These are phyloP conservation scores for Avena sativa DNA, from an alignment of 176 grass and related monocot genomes.

Conservation along the genomic window DNA sequence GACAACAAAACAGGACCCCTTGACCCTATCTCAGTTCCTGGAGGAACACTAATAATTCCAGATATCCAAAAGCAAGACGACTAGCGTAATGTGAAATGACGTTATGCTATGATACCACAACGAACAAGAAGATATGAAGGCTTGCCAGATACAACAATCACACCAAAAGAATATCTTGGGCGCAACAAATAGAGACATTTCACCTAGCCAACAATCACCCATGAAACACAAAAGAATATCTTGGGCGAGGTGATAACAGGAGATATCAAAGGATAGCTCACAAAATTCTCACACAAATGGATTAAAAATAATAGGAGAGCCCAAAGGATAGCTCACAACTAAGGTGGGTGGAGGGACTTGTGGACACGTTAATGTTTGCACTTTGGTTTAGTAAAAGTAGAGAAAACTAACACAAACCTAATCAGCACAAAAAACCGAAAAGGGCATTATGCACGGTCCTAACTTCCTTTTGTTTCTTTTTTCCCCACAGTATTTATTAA, in stretches of 20 bases:
- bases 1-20: background rate
- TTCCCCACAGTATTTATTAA: background rate
- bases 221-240: too few species aligned
- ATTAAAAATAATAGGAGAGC: too few species aligned
- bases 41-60: background rate
- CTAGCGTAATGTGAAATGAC: background rate
- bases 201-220: background rate
- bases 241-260: too few species aligned
- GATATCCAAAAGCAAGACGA: background rate
- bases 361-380: too few species aligned
- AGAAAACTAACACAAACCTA: background rate
- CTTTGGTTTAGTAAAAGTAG: too few species aligned
- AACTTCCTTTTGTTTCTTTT: background rate
- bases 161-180: too few species aligned
- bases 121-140: background rate
- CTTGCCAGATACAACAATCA: too few species aligned
- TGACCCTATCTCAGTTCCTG: background rate
- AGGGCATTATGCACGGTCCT: background rate
- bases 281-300: too few species aligned
- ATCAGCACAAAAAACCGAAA: background rate
- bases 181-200: background rate
- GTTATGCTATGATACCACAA: background rate
- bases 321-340: too few species aligned
- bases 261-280: too few species aligned
- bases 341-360: too few species aligned